phyloP scores from a whole-genome alignment of 2,329 filamentous ascomycete genomes.

The Paecilomyces formosus region DNA sequence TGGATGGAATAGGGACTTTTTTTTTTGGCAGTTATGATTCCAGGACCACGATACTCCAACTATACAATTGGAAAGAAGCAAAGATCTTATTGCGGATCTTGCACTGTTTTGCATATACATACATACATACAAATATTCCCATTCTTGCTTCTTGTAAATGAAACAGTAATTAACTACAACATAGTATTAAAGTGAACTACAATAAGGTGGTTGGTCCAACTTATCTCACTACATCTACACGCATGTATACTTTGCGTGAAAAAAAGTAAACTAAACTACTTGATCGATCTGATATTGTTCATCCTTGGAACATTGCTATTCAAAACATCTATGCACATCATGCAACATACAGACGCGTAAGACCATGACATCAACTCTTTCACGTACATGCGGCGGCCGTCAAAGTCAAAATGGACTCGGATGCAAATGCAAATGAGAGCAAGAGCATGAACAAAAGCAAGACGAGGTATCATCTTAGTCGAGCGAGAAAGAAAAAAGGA shows the following conservation, averaged over 20 bases:
- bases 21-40: background rate
- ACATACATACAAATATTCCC: background rate
- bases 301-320: background rate
- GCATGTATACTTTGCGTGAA: no score
- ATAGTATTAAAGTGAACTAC: no score
- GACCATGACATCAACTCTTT: background rate
- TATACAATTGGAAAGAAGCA: background rate
- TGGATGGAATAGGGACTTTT: background rate
- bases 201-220: no score
- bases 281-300: background rate
- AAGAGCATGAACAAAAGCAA: constrained; percentile 2
- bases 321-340: background rate
- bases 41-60: background rate
- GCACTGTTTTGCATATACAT: background rate
- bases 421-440: no score
- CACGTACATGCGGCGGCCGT: no score
- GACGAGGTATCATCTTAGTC: background rate
- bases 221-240: no score
- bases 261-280: no score
- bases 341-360: background rate
- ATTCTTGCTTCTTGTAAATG: background rate
- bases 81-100: background rate
- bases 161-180: no score
- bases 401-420: no score
- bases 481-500: constrained; percentile 2